Evolutionary conservation across 2,329 filamentous ascomycete genomes (phyloP), one percentile per base, ranked within the genome.

Genomic region (Parafenestella ontariensis): DNA sequence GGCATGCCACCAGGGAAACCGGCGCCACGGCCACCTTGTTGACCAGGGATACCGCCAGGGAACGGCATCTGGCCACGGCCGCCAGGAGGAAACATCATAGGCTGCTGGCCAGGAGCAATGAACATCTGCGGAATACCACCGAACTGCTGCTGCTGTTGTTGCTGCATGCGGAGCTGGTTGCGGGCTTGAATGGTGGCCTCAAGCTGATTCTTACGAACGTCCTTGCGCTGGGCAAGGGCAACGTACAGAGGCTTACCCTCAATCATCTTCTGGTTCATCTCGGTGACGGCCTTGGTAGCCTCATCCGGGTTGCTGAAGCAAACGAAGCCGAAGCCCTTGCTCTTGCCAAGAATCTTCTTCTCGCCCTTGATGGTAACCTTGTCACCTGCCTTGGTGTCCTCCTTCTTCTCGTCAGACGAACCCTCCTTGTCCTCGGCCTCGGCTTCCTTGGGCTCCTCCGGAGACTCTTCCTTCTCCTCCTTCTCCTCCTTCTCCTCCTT

Each of bases 201-300:
- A 69, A 99, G 91, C 63, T 98, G 95, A 83, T 88, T 96, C 87
- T 97, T 96, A 81, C 95, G 93, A 72, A 99, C 94, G 81, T 99
- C 95, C 88, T 99, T 99, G 82, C 95, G 94, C 85, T 99, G 95
- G 63, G 95, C 95, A 64, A 99, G 87, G 70, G 95, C 95, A 72
- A 99, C 95, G 76, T 99, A 99, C 58, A 99, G 85, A 53, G 95
- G 95, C 88, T 99, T 99, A 82, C 86, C 87, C 78, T 93, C 90
- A 68, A 98, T 85, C 95, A 99, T 99, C 79, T 95, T 92, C 85
- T 98, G 94, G 85, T 99, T 99, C 92, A 98, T 97, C 81, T 99
- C 95, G 58, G 93, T 92, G 63, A 99, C 94, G 64, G 95, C 95
- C 87, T 98, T 98, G 82, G 94, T 97, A 65, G 95, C 95, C 78